Evolutionary conservation across 164 flowering plant genomes (phyloP).

Genomic region (Echeveria elegans): DNA sequence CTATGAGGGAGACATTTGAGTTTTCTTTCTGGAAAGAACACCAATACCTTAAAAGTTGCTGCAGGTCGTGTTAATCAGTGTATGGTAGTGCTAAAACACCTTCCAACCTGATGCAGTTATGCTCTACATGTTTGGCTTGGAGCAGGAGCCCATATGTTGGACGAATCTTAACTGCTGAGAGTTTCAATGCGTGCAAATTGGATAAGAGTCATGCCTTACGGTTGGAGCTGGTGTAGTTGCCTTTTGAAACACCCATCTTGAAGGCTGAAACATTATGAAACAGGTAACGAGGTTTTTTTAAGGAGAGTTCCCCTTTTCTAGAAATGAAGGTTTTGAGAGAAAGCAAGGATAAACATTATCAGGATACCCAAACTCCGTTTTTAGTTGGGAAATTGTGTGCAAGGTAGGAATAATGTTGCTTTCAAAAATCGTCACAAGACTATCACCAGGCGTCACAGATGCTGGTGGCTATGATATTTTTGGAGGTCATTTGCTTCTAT

Average conservation of each 20-base stretch:
- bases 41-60: not conserved
- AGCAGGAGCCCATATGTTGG: too few species aligned
- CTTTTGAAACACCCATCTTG: slow-evolving; percentile 3
- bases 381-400: too few species aligned
- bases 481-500: not conserved
- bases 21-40: not conserved
- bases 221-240: not conserved
- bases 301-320: not conserved
- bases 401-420: too few species aligned
- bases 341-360: not conserved
- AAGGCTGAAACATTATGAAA: not conserved
- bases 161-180: not conserved
- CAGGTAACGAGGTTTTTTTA: not conserved
- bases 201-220: slow-evolving; percentile 1
- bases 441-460: not conserved
- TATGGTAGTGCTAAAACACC: not conserved
- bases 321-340: not conserved
- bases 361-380: not conserved
- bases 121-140: too few species aligned
- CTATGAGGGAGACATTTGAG: not conserved
- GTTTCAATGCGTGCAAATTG: not conserved
- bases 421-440: not conserved
- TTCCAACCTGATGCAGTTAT: not conserved
- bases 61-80: not conserved
- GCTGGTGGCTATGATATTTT: not conserved